Conservation (phyloP, 2,329 filamentous ascomycete species). For the Paradendryphiella salina region DNA sequence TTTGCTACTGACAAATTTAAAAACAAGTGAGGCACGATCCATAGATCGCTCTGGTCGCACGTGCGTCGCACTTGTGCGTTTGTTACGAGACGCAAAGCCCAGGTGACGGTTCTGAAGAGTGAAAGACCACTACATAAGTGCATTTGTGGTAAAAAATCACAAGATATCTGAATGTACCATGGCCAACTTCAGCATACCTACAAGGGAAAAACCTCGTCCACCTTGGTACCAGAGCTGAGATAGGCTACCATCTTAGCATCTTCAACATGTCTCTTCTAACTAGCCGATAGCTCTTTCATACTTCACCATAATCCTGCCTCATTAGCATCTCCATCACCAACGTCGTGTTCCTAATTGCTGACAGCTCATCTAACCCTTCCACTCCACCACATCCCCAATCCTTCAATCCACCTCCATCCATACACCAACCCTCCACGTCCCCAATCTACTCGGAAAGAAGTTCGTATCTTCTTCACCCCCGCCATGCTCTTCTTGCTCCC, state of each 20-base stretch:
- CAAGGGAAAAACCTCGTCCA: no score
- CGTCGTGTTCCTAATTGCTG: no score
- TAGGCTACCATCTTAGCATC: no score
- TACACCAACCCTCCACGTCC: conserved; percentile 31
- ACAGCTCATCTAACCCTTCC: conserved; percentile 27
- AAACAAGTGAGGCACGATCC: background rate
- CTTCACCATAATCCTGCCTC: no score
- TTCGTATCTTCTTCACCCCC: conserved; percentile 6
- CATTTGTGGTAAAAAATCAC: no score
- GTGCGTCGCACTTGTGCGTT: background rate
- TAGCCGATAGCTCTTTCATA: background rate
- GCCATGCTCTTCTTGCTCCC: background rate
- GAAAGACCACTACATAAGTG: no score
- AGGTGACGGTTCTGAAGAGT: background rate
- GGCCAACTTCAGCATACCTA: no score
- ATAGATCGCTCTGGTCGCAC: background rate
- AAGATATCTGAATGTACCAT: no score
- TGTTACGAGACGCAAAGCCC: background rate
- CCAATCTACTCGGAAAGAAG: conserved; percentile 30
- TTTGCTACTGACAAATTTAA: background rate
- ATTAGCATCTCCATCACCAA: no score
- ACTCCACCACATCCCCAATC: conserved; percentile 29
- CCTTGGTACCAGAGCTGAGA: no score
- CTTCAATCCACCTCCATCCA: conserved; percentile 37
- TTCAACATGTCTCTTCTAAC: no score